Evolutionary conservation across 768 basidiomycete species (phyloP).

Genomic region (Xerocomellus intermedius): DNA sequence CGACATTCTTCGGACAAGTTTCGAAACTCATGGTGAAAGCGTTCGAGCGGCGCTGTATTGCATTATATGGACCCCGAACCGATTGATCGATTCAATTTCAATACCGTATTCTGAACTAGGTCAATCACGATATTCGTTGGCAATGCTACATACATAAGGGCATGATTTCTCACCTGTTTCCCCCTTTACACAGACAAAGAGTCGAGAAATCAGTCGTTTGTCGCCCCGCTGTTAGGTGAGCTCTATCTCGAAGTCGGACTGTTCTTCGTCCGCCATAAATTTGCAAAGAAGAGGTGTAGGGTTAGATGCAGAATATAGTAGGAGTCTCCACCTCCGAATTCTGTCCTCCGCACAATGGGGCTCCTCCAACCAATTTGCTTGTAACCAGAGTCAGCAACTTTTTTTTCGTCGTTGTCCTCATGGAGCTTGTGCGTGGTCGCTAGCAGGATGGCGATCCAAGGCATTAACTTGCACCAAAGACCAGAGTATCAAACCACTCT

Average conservation of each 20-base stretch:
- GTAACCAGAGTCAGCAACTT: no score
- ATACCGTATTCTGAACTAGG: not conserved
- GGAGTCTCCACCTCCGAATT: no score
- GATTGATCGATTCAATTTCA: constrained; percentile 7
- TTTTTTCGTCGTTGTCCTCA: not conserved
- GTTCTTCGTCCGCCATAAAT: not conserved
- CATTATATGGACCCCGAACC: constrained; percentile 59
- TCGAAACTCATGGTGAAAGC: constrained; percentile 88
- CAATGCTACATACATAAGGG: not conserved
- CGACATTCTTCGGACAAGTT: constrained; percentile 83
- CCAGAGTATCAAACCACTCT: no score
- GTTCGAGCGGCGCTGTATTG: constrained; percentile 81
- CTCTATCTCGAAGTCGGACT: not conserved
- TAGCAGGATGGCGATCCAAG: no score
- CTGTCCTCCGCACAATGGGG: no score
- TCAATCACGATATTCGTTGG: not conserved
- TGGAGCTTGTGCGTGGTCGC: not conserved
- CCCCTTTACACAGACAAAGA: not conserved
- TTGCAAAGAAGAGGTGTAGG: no score
- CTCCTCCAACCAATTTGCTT: no score
- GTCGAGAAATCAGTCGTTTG: not conserved
- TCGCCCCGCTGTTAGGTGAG: not conserved
- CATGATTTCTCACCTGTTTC: not conserved
- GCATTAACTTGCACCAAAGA: no score
- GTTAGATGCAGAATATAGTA: no score